Evolutionary conservation across 2,329 filamentous ascomycete genomes (phyloP).

Genomic region (Cercospora berteroae): DNA sequence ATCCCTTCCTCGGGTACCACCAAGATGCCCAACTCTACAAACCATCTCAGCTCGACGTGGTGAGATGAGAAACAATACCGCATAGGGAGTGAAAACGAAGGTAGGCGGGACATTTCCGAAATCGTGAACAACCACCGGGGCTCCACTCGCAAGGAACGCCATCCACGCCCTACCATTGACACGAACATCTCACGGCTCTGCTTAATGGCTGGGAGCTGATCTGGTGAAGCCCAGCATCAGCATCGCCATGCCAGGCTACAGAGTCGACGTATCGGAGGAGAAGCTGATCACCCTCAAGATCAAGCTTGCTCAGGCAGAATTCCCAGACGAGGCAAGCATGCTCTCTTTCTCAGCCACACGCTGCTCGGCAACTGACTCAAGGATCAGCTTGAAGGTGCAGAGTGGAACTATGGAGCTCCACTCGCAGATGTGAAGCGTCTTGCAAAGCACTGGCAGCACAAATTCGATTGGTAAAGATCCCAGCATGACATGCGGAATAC

Average conservation of each 20-base stretch:
- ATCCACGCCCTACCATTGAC: background rate
- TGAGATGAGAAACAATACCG: background rate
- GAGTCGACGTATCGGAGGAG: slow-evolving; percentile 53
- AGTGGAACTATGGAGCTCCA: slow-evolving; percentile 60
- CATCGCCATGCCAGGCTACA: slow-evolving; percentile 43
- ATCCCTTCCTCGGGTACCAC: background rate
- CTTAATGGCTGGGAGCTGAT: background rate
- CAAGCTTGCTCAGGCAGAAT: slow-evolving; percentile 53
- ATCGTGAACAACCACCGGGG: background rate
- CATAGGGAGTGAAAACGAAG: background rate
- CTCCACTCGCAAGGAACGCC: background rate
- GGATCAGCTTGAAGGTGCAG: slow-evolving; percentile 44
- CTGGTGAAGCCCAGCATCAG: background rate
- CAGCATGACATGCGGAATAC: too few species aligned
- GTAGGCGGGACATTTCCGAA: background rate
- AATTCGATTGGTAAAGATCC: slow-evolving; percentile 55
- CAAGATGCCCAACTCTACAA: background rate
- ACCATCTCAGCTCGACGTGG: background rate
- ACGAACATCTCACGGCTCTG: background rate
- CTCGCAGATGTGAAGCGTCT: slow-evolving; percentile 60
- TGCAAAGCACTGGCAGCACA: slow-evolving; percentile 55
- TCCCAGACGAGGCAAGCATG: slow-evolving; percentile 23
- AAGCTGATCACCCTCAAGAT: slow-evolving; percentile 54
- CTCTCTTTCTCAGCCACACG: background rate
- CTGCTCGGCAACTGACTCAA: background rate